Evolutionary conservation across 495 filamentous ascomycete species (phyloP), one percentile per base, ranked within the genome.

Genomic region (Podospora fimiseda): DNA sequence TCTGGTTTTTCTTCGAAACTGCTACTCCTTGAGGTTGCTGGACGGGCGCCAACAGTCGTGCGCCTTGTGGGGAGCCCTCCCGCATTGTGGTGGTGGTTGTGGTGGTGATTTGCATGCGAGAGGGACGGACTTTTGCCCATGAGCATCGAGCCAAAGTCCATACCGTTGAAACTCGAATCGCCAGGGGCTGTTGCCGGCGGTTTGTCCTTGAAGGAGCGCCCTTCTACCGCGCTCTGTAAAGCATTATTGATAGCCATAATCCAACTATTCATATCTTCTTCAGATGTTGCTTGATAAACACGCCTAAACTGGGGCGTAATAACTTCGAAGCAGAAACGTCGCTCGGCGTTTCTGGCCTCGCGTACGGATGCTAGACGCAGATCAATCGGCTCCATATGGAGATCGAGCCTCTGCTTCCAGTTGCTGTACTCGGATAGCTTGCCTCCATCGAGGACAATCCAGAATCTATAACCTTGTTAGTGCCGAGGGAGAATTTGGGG

Each of bases 351-450:
- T 46, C 94, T 83, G 45, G 93, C 90, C 68, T 97, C 92, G 27
- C 93, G 84, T 9, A 99, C 94, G 4, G 94, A 97, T 16, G 94
- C 93, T 80, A 97, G 90, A 22, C 91, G 86, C 38, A 99, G 75
- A 67, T 99, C 94, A 55, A 99, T 99, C 2, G 93, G 93, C 7
- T 99, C 93, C 83, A 95, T 97, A 65, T 99, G 93, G 30, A 96
- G 75, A 67, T 96, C 94, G 43, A 97, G 79, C 68, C 85, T 88
- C 64, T 97, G 88, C 70, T 99, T 99, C 93, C 93, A 99, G 68
- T 99, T 97, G 63, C 90, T 94, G 68, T 99, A 97, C 62, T 99
- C 93, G 1, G 93, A 95, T 23, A 99, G 73, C 66, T 91, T 94
- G 3, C 93, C 93, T 69, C 93, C 90, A 64, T 97, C 93, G 14